A percentile compares a stretch with the other conserved stretches of the same genome.
phyloP scores from a whole-genome alignment of 2,329 filamentous ascomycete species.

The Chaetothyriales sp. region DNA sequence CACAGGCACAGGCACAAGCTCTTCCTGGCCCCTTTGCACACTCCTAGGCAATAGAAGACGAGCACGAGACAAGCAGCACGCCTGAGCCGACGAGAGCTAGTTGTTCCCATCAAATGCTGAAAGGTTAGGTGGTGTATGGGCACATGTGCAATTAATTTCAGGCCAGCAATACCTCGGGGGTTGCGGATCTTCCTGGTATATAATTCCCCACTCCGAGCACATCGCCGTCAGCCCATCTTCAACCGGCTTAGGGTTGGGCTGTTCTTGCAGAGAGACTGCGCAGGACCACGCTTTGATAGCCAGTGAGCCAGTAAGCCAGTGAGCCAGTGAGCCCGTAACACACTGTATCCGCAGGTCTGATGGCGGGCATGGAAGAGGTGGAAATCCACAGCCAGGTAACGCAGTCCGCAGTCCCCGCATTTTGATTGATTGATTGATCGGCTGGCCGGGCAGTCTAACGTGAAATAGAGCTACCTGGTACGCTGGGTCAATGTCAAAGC shows the following conservation, averaged over 20 bases:
- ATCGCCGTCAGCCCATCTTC: neutral
- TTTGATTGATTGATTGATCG: neutral
- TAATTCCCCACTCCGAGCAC: neutral
- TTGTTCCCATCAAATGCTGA: neutral
- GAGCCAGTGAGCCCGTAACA: no score
- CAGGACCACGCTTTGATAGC: no score
- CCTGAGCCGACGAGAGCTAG: no score
- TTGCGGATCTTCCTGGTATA: constrained; percentile 7
- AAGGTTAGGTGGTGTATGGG: neutral
- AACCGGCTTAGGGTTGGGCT: neutral
- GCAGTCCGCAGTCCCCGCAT: constrained; percentile 1
- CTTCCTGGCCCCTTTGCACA: neutral
- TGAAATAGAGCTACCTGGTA: constrained; percentile 75
- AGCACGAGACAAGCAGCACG: no score
- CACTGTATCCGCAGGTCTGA: constrained; percentile 24
- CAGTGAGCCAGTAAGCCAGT: no score
- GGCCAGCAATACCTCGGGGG: neutral
- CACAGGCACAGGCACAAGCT: neutral
- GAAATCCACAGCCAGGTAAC: constrained; percentile 93
- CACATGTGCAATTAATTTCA: neutral
- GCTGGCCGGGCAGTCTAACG: constrained; percentile 1
- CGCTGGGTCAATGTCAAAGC: constrained; percentile 90
- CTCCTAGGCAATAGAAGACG: neutral
- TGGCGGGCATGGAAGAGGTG: constrained; percentile 92
- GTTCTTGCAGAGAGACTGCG: neutral